Evolutionary conservation across 441 rosid genomes (phyloP).

Genomic region (Pelargonium cotyledonis): DNA sequence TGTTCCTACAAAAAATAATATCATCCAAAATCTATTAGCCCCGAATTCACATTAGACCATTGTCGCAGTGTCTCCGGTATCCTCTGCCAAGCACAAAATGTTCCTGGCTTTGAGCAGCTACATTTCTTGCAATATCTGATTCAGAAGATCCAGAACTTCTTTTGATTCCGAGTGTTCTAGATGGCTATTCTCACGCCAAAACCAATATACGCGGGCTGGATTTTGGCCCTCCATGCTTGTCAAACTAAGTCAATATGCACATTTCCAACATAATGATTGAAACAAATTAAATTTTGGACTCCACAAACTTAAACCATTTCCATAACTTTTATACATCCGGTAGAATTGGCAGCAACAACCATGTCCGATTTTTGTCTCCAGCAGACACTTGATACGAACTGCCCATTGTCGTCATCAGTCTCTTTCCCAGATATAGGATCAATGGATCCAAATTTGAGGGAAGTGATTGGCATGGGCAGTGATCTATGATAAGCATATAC

Average conservation of each 20-base stretch:
- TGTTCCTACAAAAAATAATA: too few relatives aligned
- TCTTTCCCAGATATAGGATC: conserved; percentile 50
- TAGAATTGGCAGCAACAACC: conserved; percentile 70
- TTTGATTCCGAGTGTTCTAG: too few relatives aligned
- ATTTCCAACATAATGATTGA: background rate
- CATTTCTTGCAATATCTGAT: too few relatives aligned
- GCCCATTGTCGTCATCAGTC: conserved; percentile 41
- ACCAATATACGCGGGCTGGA: too few relatives aligned
- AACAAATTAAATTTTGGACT: conserved; percentile 9
- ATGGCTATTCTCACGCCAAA: too few relatives aligned
- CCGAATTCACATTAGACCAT: too few relatives aligned
- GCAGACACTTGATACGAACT: conserved; percentile 80
- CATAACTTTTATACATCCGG: conserved; percentile 55
- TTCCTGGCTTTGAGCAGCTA: too few relatives aligned
- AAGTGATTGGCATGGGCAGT: conserved; percentile 72
- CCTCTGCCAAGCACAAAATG: too few relatives aligned
- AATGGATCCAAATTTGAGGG: conserved; percentile 54
- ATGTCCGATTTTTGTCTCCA: conserved; percentile 62
- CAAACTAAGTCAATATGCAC: background rate
- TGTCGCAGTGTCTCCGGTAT: too few relatives aligned
- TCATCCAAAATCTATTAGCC: too few relatives aligned
- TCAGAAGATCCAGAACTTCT: too few relatives aligned
- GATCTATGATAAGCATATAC: conserved; percentile 66
- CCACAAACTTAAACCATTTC: conserved; percentile 40
- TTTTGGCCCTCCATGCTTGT: too few relatives aligned